Base-by-base conservation (phyloP, 2,329 filamentous ascomycete genomes). In the Clonostachys chloroleuca region DNA sequence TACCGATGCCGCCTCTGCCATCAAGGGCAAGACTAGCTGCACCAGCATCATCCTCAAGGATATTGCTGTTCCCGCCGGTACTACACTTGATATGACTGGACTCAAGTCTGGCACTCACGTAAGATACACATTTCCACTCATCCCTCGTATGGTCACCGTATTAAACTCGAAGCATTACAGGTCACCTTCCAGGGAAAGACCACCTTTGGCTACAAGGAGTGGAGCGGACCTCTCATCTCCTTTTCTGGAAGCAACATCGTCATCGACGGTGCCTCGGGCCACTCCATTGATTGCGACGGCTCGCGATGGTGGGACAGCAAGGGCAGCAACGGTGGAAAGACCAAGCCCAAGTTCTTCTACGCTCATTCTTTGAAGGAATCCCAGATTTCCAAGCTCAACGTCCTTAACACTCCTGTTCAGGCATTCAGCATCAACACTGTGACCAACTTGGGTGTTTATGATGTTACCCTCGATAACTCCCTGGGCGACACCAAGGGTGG, bases 151-250 rank as follows among this genome's bases (percentile, higher is more conserved):
- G 12, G 12, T 9, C 17, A 40, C 4, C 17, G 37, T 40, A 18
- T 40, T 40, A 40, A 16, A 40, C 17, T 40, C 73, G 86, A 51
- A 10, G 24, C 24, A 30, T 30, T 3, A 30, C 9, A 30, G 24
- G 24, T 30, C 24, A 30, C 24, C 24, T 30, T 30, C 24, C 24
- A 79, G 48, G 85, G 84, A 40, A 78, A 71, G 13, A 87, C 84
- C n/a, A 81, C 77, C 46, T 88, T 84, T 57, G 83, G 72, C 17
- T 86, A 85, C 66, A 69, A 79, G 52, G 77, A 84, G 56, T 87
- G 83, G 84, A 60, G 62, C 2, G 84, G 84, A 0, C 84, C 84
- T 41, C 69, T 88, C 13, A 73, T 88, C 55, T 73, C 74, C 30
- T 69, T 87, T 51, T 77, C 76, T 2, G 84, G 84, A 39, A 77